Evolutionary conservation across 805 yeast genomes (phyloP).

Genomic region (Nakazawaea ernobii): DNA sequence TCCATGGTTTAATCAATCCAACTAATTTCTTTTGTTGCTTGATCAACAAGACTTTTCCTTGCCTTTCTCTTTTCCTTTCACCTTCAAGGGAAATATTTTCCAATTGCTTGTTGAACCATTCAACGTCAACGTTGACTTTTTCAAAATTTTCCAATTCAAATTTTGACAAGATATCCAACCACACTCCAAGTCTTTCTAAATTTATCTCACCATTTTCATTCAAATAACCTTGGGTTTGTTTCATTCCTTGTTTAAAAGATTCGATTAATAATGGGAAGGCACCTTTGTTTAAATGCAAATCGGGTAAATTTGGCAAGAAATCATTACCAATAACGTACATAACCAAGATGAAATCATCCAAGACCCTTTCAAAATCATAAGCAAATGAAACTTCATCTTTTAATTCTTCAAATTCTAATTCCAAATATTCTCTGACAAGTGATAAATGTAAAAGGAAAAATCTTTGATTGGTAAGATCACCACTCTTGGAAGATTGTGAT

Average conservation of each 20-base stretch:
- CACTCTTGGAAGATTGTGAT: slow-evolving; percentile 19
- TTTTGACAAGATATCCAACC: slow-evolving; percentile 70
- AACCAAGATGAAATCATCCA: slow-evolving; percentile 89
- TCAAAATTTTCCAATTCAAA: slow-evolving; percentile 88
- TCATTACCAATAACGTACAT: slow-evolving; percentile 97
- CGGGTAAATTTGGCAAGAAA: slow-evolving; percentile 95
- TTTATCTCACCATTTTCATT: slow-evolving; percentile 81
- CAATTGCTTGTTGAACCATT: slow-evolving; percentile 85
- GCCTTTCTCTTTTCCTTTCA: slow-evolving; percentile 57
- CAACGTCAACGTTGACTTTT: slow-evolving; percentile 74
- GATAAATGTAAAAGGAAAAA: slow-evolving; percentile 82
- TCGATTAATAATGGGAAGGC: slow-evolving; percentile 91
- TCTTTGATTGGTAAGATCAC: slow-evolving; percentile 65
- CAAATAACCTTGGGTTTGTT: slow-evolving; percentile 73
- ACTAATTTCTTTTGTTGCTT: slow-evolving; percentile 75
- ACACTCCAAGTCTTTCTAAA: slow-evolving; percentile 59
- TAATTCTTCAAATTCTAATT: slow-evolving; percentile 74
- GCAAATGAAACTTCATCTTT: slow-evolving; percentile 57
- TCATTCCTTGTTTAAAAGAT: slow-evolving; percentile 78
- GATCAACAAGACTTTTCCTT: slow-evolving; percentile 58
- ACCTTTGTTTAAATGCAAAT: slow-evolving; percentile 87
- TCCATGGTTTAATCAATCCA: slow-evolving; percentile 49
- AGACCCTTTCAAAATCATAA: slow-evolving; percentile 79
- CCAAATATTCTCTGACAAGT: slow-evolving; percentile 83
- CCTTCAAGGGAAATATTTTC: slow-evolving; percentile 74